phyloP scores from a whole-genome alignment of 148 eudicot species.

The Vaccinium vitisidaea region DNA sequence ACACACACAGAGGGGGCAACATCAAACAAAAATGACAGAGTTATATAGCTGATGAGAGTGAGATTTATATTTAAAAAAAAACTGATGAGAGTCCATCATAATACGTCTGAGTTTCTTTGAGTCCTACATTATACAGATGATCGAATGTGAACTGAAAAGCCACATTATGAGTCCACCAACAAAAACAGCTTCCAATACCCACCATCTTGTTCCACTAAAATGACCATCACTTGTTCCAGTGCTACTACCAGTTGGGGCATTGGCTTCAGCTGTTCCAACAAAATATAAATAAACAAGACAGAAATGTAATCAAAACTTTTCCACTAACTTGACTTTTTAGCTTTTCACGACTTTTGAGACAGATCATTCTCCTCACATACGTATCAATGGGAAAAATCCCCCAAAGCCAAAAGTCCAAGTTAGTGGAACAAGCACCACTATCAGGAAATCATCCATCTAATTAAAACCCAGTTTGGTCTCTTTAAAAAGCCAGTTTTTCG shows the following conservation, averaged over 20 bases:
- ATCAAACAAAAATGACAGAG: too few species aligned
- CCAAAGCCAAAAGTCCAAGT: not conserved
- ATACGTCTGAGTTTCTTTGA: not conserved
- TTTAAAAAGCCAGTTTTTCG: too few species aligned
- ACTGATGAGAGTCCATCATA: too few species aligned
- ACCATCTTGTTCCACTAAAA: slow-evolving; percentile 19
- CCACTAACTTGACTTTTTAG: too few species aligned
- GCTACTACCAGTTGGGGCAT: not conserved
- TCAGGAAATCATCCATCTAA: not conserved
- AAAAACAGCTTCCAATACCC: slow-evolving; percentile 21
- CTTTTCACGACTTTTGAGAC: too few species aligned
- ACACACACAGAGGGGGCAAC: too few species aligned
- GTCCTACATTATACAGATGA: not conserved
- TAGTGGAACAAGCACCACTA: not conserved
- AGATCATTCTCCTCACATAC: too few species aligned
- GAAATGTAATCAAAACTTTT: not conserved
- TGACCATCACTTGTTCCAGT: slow-evolving; percentile 2
- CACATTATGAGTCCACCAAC: slow-evolving; percentile 15
- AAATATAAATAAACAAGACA: not conserved
- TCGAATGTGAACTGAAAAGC: slow-evolving; percentile 12
- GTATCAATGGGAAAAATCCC: too few species aligned
- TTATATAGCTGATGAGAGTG: too few species aligned
- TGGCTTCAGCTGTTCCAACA: not conserved
- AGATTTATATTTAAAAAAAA: too few species aligned
- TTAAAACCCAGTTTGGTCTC: not conserved